These are phyloP conservation scores for Uronychia binucleata DNA, from an alignment of 73 alveolate species.

Conservation along the genomic window DNA sequence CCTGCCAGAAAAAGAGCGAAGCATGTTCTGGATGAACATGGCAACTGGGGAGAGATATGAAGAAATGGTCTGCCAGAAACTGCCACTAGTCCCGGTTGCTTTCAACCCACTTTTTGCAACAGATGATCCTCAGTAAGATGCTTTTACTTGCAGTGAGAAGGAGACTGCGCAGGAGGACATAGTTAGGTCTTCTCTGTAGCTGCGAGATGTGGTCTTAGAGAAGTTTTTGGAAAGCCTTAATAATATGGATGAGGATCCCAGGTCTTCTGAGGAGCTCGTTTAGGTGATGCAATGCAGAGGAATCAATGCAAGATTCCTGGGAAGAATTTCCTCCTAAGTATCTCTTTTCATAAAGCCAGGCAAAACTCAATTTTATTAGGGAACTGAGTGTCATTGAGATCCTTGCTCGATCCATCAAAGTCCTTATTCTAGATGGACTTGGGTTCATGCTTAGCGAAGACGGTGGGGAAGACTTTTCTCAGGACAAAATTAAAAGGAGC, in stretches of 20 bases:
- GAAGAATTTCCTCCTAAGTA: slow-evolving; percentile 37
- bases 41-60: slow-evolving; percentile 20
- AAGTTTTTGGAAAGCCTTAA: slow-evolving; percentile 41
- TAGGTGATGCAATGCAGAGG: slow-evolving; percentile 49
- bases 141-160: background rate
- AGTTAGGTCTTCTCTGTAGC: slow-evolving; percentile 39
- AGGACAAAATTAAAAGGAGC: background rate
- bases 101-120: background rate
- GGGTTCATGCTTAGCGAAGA: slow-evolving; percentile 46
- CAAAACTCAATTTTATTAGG: slow-evolving; percentile 47
- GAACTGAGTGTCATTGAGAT: slow-evolving; percentile 57
- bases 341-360: no score
- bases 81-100: slow-evolving; percentile 47
- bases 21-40: slow-evolving; percentile 12
- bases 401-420: slow-evolving; percentile 32
- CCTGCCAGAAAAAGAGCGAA: slow-evolving; percentile 30
- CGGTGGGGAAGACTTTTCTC: background rate
- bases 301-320: slow-evolving; percentile 43
- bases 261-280: slow-evolving; percentile 24
- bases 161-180: slow-evolving; percentile 49
- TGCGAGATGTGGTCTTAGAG: slow-evolving; percentile 38
- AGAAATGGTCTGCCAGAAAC: slow-evolving; percentile 12
- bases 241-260: slow-evolving; percentile 51
- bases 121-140: background rate
- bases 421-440: slow-evolving; percentile 44